Conservation (phyloP, 2,329 filamentous ascomycete species). For the Malbranchea cinnamomea region DNA sequence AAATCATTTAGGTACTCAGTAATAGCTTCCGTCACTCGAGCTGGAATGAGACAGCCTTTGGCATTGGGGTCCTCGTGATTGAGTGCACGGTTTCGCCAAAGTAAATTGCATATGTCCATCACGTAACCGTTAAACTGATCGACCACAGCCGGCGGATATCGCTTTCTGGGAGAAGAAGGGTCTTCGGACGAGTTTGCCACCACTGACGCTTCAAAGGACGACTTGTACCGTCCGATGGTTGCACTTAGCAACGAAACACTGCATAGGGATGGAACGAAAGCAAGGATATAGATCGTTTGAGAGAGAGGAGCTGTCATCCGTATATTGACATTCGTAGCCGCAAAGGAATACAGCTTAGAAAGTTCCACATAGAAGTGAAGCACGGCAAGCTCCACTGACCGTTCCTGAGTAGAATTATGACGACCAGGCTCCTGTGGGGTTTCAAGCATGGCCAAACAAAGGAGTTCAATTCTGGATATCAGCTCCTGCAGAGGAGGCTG, state of each 20-base stretch:
- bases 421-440: constrained; percentile 19
- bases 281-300: constrained; percentile 53
- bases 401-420: background rate
- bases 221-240: constrained; percentile 58
- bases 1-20: constrained; percentile 27
- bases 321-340: constrained; percentile 37
- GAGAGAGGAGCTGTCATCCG: constrained; percentile 55
- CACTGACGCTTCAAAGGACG: constrained; percentile 52
- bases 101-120: constrained; percentile 73
- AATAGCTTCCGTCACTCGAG: constrained; percentile 29
- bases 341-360: constrained; percentile 40
- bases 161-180: constrained; percentile 18
- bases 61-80: constrained; percentile 47
- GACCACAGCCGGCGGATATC: constrained; percentile 47
- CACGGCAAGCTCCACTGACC: constrained; percentile 34
- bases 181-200: constrained; percentile 22
- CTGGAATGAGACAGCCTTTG: constrained; percentile 37
- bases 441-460: constrained; percentile 47
- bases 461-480: constrained; percentile 35
- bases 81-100: constrained; percentile 65
- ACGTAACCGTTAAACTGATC: constrained; percentile 67
- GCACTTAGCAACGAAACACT: constrained; percentile 54
- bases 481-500: constrained; percentile 23
- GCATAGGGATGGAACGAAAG: constrained; percentile 49
- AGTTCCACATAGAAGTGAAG: constrained; percentile 57